Base-by-base conservation (phyloP, 2,329 filamentous ascomycete genomes). In the Epicoccum sorghinum region DNA sequence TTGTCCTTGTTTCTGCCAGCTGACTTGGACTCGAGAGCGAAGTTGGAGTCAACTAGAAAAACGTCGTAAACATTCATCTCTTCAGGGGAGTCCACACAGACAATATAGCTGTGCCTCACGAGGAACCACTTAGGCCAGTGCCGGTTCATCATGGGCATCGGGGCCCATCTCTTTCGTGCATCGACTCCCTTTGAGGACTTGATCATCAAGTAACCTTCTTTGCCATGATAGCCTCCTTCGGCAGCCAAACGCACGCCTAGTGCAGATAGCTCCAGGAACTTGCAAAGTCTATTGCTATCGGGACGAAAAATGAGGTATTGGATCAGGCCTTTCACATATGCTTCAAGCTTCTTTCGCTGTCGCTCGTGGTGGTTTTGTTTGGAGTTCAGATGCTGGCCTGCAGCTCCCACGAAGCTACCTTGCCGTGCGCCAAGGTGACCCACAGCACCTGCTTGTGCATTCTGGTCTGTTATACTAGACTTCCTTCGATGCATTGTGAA, bases 41-140 rank as follows among this genome's bases (percentile, higher is more conserved):
- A 99, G 66, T 90, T 88, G 1, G 89, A 83, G 70, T 99, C 95
- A 24, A 98, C 90, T n/a, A 99, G 82, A 74, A 97, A 98, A 22
- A 99, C 95, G 76, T 99, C 96, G 72, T 96, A 97, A 30, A 98
- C 96, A 68, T 96, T 93, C 89, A 98, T 96, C 66, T 96, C 96
- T 73, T 98, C 93, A 0, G 95, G 95, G 0, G 95, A 97, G 71
- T 98, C 93, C n/a, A 98, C 93, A 64, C 93, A 97, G 39, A 96
- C 93, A 55, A 99, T 88, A 69, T 99, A 99, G 78, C 92, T 98
- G 75, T 98, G 93, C 46, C 95, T 84, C n/a, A 99, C 92, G 18
- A 98, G 81, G 72, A 99, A 99, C 95, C 95, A 99, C 74, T 97
- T 97, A 14, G 92, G 91, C 57, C 86, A 89, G 75, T 97, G 93